Conservation (phyloP, 139 green algal genomes). For the Auxenochlorella pyrenoidosa region DNA sequence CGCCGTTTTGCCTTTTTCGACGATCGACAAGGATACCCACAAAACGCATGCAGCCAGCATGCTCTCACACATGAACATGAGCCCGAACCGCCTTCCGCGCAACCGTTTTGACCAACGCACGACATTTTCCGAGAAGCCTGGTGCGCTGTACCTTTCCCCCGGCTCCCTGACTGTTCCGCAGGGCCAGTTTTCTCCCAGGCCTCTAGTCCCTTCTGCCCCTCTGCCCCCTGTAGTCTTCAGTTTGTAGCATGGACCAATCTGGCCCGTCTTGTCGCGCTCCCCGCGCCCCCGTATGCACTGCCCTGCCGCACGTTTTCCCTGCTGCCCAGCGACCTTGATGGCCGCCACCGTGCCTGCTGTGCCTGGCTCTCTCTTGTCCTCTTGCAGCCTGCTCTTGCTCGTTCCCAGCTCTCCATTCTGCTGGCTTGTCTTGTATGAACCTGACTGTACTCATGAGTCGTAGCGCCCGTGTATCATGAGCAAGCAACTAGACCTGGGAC, state of each 20-base stretch:
- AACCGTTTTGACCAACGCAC: neutral
- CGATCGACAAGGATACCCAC: neutral
- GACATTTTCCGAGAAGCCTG: neutral
- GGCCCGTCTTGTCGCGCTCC: neutral
- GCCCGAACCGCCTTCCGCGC: neutral
- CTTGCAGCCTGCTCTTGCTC: too few species aligned
- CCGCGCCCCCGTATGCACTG: neutral
- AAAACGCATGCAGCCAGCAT: neutral
- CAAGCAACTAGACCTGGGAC: too few species aligned
- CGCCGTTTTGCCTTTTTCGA: too few species aligned
- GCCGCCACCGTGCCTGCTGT: too few species aligned
- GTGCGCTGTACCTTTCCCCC: neutral
- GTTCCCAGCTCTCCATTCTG: neutral
- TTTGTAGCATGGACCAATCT: neutral
- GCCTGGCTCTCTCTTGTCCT: too few species aligned
- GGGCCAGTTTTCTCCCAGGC: neutral
- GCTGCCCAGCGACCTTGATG: neutral
- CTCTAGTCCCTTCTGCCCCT: neutral
- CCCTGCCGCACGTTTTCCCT: neutral
- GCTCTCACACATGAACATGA: neutral
- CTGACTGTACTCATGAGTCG: too few species aligned
- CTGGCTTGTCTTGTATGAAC: neutral
- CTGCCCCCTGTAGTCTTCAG: neutral
- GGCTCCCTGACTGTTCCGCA: neutral
- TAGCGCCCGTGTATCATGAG: too few species aligned